Evolutionary conservation across 768 basidiomycete genomes (phyloP), one percentile per base, ranked within the genome.

Genomic region (Leccinum imitatum): DNA sequence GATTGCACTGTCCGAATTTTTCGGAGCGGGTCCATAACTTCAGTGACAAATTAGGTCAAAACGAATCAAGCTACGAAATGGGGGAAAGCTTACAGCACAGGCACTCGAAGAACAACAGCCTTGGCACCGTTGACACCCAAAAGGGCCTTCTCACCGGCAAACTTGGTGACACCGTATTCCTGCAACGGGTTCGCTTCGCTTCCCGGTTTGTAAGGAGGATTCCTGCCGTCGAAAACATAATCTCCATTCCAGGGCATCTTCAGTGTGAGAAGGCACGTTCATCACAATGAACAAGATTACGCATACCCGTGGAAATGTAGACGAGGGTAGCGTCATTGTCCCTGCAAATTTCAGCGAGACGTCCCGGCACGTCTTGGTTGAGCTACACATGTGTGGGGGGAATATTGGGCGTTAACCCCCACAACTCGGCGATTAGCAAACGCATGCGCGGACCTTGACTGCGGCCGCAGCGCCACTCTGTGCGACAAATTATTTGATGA

Each of bases 151-250:
- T 99, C 97, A 2, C 94, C 96, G 23, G 87, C 90, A 37, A 87
- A 81, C 73, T 99, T 99, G 3, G 90, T 89, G 65, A 81, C 75
- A 1, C 93, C 96, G 35, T 99, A 99, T 15, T 90, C 77, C 57
- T 99, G 91, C 37, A 98, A 75, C 1, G 96, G 96, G 69, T 94
- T 92, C 13, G 92, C 84, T 33, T 73, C 68, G 14, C 88, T 85
- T 7, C 80, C 79, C 0, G 93, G 89, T 6, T 83, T 80, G 77
- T 99, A 99, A 0, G 95, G 94, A 3, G 96, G 93, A 1, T 87
- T 86, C n/a, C 83, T 87, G 1, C 96, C 96, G 63, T 95, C 93
- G 69, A 98, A 98, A 15, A 99, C 94, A 75, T 98, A 98, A 74
- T 99, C 95, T 89, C 65, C 30, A 25, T 55, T 50, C 25, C 50